Percentiles rank a stretch among this genome's conserved stretches.
Conservation (phyloP, 345 rosid species). For the Hibiscus syriacus region DNA sequence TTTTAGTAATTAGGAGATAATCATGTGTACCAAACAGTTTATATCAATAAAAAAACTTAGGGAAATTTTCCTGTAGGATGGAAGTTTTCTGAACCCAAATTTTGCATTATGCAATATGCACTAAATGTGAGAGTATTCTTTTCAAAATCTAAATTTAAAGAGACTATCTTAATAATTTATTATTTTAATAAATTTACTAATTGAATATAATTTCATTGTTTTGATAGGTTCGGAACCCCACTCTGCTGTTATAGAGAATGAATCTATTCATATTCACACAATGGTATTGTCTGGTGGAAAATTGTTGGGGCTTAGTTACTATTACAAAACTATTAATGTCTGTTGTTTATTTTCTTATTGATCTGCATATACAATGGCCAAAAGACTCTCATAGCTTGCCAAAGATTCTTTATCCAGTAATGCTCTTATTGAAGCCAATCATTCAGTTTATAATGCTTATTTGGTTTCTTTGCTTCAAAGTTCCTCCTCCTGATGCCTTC, state of each 20-base stretch:
- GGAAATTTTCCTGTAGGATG: not conserved
- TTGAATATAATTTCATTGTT: slow-evolving; percentile 1
- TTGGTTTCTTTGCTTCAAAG: slow-evolving; percentile 75
- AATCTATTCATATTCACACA: slow-evolving; percentile 69
- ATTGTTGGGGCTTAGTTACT: not conserved
- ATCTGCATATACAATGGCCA: slow-evolving; percentile 57
- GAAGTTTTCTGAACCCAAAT: not conserved
- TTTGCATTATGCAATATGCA: not conserved
- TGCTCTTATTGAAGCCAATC: slow-evolving; percentile 72
- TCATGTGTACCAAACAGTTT: not conserved
- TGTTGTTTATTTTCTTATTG: not conserved
- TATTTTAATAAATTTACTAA: not conserved
- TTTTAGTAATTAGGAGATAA: not conserved
- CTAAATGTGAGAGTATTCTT: not conserved
- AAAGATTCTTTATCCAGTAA: slow-evolving; percentile 49
- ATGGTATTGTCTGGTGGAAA: slow-evolving; percentile 44
- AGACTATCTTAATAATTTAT: not conserved
- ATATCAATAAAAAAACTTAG: not conserved
- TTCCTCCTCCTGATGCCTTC: slow-evolving; percentile 72
- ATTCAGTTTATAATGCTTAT: slow-evolving; percentile 73
- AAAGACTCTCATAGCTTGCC: slow-evolving; percentile 39
- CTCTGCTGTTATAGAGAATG: slow-evolving; percentile 51
- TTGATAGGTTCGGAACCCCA: slow-evolving; percentile 79
- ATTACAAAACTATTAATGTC: not conserved
- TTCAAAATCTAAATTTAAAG: not conserved